phyloP scores from a whole-genome alignment of 306 rosid genomes.

The Prunus salicina region DNA sequence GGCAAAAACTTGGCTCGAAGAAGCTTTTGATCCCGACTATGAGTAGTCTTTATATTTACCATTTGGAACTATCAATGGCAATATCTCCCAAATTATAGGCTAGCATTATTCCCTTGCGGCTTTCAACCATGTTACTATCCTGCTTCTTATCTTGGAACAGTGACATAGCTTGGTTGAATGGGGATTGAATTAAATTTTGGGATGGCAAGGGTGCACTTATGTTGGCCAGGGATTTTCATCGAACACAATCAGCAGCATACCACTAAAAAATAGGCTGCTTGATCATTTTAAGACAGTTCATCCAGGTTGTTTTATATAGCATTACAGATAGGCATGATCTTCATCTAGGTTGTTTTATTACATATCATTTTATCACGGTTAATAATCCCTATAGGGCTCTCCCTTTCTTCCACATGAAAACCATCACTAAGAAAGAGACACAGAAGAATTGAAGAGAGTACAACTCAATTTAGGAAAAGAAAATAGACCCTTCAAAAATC shows the following conservation, averaged over 20 bases:
- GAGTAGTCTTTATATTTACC: background rate
- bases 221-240: background rate
- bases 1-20: background rate
- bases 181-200: too few species aligned
- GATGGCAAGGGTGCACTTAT: background rate
- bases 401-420: background rate
- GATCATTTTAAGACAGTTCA: background rate
- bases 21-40: background rate
- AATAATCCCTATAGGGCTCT: background rate
- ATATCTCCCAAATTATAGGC: background rate
- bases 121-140: background rate
- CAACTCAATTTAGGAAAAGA: background rate
- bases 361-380: too few species aligned
- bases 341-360: too few species aligned
- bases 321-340: background rate
- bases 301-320: background rate
- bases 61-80: background rate
- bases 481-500: background rate
- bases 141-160: background rate
- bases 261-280: background rate
- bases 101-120: background rate
- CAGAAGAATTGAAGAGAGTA: background rate
- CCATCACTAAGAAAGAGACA: background rate
- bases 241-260: background rate
- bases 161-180: background rate